Percentiles rank a stretch among this genome's conserved stretches.
phyloP scores from a whole-genome alignment of 139 green algal genomes.

The Monoraphidium neglectum region DNA sequence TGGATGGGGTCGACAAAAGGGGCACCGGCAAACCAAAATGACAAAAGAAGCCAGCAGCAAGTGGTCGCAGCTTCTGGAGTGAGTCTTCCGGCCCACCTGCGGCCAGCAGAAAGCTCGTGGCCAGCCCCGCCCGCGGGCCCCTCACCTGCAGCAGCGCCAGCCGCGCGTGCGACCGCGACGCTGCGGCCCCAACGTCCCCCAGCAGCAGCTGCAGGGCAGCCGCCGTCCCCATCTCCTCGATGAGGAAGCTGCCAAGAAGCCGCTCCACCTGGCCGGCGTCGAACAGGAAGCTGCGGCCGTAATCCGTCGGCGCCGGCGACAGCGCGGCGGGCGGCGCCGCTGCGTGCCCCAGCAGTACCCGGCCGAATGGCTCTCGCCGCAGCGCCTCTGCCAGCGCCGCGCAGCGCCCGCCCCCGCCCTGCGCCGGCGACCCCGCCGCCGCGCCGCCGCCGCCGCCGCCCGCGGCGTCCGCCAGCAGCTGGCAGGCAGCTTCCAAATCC shows the following conservation, averaged over 20 bases:
- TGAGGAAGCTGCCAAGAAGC: constrained; percentile 16
- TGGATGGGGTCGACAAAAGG: too few relatives aligned
- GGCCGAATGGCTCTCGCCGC: constrained; percentile 1
- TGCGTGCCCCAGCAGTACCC: constrained; percentile 19
- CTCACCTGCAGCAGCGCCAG: constrained; percentile 27
- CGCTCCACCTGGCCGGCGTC: not conserved
- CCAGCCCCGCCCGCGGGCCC: too few relatives aligned
- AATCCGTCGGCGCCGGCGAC: constrained; percentile 5
- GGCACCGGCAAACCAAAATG: too few relatives aligned
- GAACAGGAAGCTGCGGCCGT: constrained; percentile 21
- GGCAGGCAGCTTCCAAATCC: constrained; percentile 10
- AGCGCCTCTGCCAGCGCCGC: constrained; percentile 11
- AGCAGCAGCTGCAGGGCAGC: not conserved
- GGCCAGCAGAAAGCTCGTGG: too few relatives aligned
- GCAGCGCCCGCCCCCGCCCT: not conserved
- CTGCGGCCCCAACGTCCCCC: constrained; percentile 10
- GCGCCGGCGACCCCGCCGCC: not conserved
- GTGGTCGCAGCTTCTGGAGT: too few relatives aligned
- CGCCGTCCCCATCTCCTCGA: not conserved
- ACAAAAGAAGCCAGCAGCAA: too few relatives aligned
- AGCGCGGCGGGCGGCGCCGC: constrained; percentile 9
- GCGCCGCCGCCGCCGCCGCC: not conserved
- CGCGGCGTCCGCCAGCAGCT: constrained; percentile 6
- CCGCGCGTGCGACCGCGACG: constrained; percentile 6
- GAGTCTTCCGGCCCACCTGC: too few relatives aligned